Evolutionary conservation across 176 grass and related monocot genomes (phyloP).

Genomic region (Zizania latifolia): DNA sequence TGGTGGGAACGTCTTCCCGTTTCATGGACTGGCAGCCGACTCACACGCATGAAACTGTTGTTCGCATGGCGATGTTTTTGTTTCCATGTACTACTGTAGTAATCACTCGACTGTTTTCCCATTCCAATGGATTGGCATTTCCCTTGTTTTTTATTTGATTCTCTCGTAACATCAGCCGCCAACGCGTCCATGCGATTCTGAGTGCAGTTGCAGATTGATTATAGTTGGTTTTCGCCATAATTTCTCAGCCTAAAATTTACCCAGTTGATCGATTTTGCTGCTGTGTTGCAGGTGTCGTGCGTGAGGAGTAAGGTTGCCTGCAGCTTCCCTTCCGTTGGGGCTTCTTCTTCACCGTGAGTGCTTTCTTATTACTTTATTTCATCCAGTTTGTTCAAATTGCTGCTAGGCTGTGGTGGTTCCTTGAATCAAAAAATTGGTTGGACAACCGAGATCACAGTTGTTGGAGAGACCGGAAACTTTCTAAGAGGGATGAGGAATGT

Average conservation of each 20-base stretch:
- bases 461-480: background rate
- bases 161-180: no score
- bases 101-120: background rate
- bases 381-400: background rate
- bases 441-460: background rate
- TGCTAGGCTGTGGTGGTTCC: background rate
- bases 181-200: background rate
- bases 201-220: background rate
- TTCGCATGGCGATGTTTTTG: background rate
- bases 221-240: background rate
- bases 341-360: constrained; percentile 25
- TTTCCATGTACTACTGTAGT: background rate
- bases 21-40: background rate
- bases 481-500: background rate
- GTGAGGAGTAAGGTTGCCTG: constrained; percentile 14
- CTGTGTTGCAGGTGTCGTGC: constrained; percentile 8
- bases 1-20: background rate
- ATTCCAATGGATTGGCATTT: background rate
- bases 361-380: background rate
- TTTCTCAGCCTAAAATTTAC: background rate
- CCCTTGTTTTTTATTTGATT: background rate
- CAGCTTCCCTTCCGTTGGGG: constrained; percentile 10
- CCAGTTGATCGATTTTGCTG: background rate
- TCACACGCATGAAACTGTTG: background rate
- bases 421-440: background rate